Conservation (phyloP, 1,284 basidiomycete species). For the Apiotrichum porosum region DNA sequence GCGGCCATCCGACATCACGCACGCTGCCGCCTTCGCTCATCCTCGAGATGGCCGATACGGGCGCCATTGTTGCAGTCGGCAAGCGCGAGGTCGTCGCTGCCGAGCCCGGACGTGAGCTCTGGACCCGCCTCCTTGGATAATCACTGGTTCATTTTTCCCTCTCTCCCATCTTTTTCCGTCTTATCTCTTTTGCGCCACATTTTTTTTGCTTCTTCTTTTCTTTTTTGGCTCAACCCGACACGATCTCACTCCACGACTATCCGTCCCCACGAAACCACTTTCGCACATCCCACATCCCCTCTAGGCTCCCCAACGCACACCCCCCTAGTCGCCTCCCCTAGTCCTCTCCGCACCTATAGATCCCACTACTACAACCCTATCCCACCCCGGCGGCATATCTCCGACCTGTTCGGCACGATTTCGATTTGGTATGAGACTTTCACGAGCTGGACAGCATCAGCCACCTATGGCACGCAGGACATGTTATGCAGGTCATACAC, state of each 20-base stretch:
- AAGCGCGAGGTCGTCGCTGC: slow-evolving; percentile 19
- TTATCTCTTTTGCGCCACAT: background rate
- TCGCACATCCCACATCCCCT: too few species aligned
- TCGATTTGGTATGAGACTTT: background rate
- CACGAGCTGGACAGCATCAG: background rate
- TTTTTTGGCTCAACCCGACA: too few species aligned
- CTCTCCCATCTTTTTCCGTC: background rate
- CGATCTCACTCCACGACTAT: too few species aligned
- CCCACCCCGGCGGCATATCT: background rate
- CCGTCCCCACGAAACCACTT: too few species aligned
- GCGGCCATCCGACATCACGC: background rate
- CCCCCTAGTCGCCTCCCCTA: too few species aligned
- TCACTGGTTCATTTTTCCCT: background rate
- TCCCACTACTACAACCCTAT: background rate
- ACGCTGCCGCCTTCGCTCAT: slow-evolving; percentile 9
- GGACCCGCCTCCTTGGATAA: slow-evolving; percentile 19
- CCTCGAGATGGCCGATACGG: slow-evolving; percentile 18
- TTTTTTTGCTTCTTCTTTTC: background rate
- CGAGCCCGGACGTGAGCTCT: slow-evolving; percentile 19
- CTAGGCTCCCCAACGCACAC: too few species aligned
- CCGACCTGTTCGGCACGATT: background rate
- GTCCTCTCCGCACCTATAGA: background rate
- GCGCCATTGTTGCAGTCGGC: slow-evolving; percentile 11
- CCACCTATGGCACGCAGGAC: background rate
- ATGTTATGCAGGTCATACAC: background rate